Evolutionary conservation across 1,139 yeast genomes (phyloP), one percentile per base, ranked within the genome.

Genomic region (Nakaseomyces delphensis): DNA sequence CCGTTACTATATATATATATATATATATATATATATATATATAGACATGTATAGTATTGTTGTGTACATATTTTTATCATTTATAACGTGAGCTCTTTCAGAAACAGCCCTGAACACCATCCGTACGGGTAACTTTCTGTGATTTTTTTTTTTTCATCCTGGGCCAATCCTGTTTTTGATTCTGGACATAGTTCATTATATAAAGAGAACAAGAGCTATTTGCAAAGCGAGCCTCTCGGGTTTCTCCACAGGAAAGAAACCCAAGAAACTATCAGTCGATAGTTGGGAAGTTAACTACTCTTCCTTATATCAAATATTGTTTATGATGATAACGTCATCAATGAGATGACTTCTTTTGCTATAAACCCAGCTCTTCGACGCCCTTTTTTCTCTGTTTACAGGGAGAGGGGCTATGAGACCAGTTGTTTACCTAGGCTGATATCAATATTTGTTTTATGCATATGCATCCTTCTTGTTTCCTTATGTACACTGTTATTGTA

Each of bases 301-400:
- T 25, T n/a, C n/a, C n/a, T 25, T 28, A 13, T 14, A 28, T n/a
- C 31, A 28, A 46, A 44, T 37, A 21, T 33, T 55, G 60, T 60
- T 58, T 59, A 53, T 63, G 67, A 63, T 63, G 67, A 63, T 62
- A 62, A 57, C 48, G 66, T 61, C 66, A 64, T 58, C 53, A 49
- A 4, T 10, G 63, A 44, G 63, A 58, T 63, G 37, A 33, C 37
- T 9, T 15, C 13, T 33, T 44, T 25, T 53, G 63, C 63, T 64
- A 64, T 69, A 69, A 69, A 69, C 73, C 73, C 73, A 69, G 73
- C 73, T 69, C 73, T 67, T 69, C 71, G 73, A 69, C 27, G 10
- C 25, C 8, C n/a, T 5, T 14, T 30, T 14, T 4, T 5, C 7
- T 14, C 27, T n/a, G 9, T 32, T 14, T 13, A 7, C 4, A 13